Base-by-base conservation (phyloP, 2,329 filamentous ascomycete genomes). In the Stagonosporopsis chrysanthemi region DNA sequence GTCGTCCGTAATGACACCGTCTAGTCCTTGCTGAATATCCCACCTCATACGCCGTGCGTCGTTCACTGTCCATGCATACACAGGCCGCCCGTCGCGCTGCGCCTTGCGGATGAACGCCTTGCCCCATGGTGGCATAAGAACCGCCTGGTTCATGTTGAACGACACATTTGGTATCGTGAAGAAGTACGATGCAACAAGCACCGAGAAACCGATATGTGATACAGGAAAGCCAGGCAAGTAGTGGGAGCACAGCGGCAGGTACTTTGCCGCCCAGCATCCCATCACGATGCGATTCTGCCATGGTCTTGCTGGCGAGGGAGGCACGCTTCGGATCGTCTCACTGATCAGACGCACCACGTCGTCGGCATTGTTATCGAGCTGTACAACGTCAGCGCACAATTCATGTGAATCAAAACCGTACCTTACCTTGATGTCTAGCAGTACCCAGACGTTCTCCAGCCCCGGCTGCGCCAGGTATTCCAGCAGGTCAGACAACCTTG, bases 21-120 rank as follows among this genome's bases (percentile, higher is more conserved):
- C 90, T 1, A 96, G 79, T 3, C 76, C 73, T 39, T 84, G 78
- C 26, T 81, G 76, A 31, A 96, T 86, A 62, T 86, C 84, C 91
- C 92, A 97, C 66, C 87, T 84, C 93, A 98, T 97, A 77, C 87
- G 85, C 46, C 82, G 81, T 61, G 86, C 84, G 14, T 89, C 84
- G 72, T 98, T 97, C 47, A 97, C 90, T 0, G 93, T 97, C 94
- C 94, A 98, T 0, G 87, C 84, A 67, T 89, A 88, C 4, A 97
- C 79, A 4, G 84, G 83, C 22, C 89, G 83, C 15, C 81, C 78
- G 1, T 80, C 78, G 44, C 78, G 73, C 58, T 83, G 82, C 24
- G 86, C 84, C 52, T 88, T 83, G 12, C 81, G 80, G 15, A 92
- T 76, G 78, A 97, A 95, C 11, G 79, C 77, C 9, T 75, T 72